Conservation (phyloP, 257 asterid species). For the Buddleja alternifolia region DNA sequence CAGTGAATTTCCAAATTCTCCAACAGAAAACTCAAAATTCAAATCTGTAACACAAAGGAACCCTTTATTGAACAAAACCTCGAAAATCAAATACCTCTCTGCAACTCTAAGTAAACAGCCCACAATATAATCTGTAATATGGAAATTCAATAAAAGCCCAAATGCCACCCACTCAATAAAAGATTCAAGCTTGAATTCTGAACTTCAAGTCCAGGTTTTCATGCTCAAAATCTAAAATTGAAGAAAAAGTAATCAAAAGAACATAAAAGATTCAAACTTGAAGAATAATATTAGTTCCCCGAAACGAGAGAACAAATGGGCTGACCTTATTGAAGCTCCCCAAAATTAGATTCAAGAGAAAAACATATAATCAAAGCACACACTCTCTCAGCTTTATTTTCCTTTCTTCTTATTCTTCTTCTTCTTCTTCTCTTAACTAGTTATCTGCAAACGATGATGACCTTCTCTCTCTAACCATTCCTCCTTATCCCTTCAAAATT, state of each 20-base stretch:
- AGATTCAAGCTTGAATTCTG: slow-evolving; percentile 49
- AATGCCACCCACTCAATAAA: slow-evolving; percentile 48
- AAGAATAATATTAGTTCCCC: slow-evolving; percentile 39
- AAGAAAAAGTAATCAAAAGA: slow-evolving; percentile 36
- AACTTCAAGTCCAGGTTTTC: slow-evolving; percentile 52
- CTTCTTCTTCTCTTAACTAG: slow-evolving; percentile 33
- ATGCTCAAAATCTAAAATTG: slow-evolving; percentile 44
- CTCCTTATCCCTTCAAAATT: slow-evolving; percentile 38
- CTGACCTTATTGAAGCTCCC: slow-evolving; percentile 54
- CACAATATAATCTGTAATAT: slow-evolving; percentile 35
- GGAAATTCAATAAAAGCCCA: slow-evolving; percentile 39
- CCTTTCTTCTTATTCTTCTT: too few relatives aligned
- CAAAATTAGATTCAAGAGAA: slow-evolving; percentile 41
- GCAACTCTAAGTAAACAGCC: slow-evolving; percentile 46
- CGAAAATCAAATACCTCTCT: slow-evolving; percentile 40
- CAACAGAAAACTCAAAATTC: slow-evolving; percentile 22
- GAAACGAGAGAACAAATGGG: slow-evolving; percentile 39
- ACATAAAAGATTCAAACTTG: slow-evolving; percentile 40
- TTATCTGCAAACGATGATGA: slow-evolving; percentile 41
- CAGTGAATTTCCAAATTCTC: slow-evolving; percentile 33
- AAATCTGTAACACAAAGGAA: slow-evolving; percentile 28
- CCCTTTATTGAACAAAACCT: slow-evolving; percentile 38
- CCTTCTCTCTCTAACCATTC: slow-evolving; percentile 46
- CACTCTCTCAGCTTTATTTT: slow-evolving; percentile 31
- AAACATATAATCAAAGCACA: slow-evolving; percentile 32